Conservation (phyloP, 176 grass and related monocot genomes). For the Hsuehochloa calcarea region DNA sequence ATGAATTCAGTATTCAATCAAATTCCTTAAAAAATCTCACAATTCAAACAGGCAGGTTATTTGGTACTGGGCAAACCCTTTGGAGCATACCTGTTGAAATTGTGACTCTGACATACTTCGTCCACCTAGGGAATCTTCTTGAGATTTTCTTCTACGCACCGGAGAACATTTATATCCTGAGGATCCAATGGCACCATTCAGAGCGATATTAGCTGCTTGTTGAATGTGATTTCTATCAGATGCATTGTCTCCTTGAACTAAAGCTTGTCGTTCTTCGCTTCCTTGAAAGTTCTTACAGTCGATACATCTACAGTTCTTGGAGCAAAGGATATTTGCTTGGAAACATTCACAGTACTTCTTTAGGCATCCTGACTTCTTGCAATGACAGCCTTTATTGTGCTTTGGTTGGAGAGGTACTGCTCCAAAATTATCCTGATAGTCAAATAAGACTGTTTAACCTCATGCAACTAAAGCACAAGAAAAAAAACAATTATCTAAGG, state of each 20-base stretch:
- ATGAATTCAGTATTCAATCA: constrained; percentile 19
- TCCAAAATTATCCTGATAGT: constrained; percentile 58
- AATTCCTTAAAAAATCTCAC: background rate
- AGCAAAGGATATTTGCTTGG: constrained; percentile 79
- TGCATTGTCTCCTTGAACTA: constrained; percentile 49
- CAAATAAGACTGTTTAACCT: constrained; percentile 14
- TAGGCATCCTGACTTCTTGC: constrained; percentile 79
- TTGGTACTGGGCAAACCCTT: constrained; percentile 1
- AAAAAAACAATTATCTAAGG: background rate
- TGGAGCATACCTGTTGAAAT: constrained; percentile 42
- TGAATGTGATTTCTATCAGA: constrained; percentile 51
- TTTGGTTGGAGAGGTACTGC: constrained; percentile 50
- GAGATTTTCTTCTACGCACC: constrained; percentile 25
- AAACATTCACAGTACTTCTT: constrained; percentile 87
- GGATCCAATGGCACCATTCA: constrained; percentile 50
- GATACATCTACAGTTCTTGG: constrained; percentile 73
- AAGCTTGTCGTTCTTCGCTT: constrained; percentile 57
- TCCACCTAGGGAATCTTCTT: constrained; percentile 35
- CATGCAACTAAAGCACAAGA: constrained; percentile 15
- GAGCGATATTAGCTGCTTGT: constrained; percentile 38
- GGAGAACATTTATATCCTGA: constrained; percentile 39
- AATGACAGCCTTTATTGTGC: constrained; percentile 81
- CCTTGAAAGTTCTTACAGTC: constrained; percentile 76
- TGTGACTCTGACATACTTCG: constrained; percentile 21
- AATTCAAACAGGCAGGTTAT: background rate